Conservation (phyloP, 2,329 filamentous ascomycete genomes). For the Colletotrichum plurivorum region DNA sequence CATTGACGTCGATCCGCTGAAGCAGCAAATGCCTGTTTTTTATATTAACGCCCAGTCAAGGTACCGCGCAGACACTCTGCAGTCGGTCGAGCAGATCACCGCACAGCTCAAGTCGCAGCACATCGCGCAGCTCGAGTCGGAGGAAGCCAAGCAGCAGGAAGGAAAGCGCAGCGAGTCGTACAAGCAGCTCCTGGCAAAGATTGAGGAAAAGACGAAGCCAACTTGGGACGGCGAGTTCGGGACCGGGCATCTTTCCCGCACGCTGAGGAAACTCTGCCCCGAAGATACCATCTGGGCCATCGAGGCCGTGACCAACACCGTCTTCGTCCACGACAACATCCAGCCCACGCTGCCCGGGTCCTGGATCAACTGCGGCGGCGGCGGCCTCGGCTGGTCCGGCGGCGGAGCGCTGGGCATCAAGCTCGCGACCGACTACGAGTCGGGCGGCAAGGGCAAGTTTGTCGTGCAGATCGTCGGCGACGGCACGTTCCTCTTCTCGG, state of each 20-base stretch:
- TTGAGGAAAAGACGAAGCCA: conserved; percentile 70
- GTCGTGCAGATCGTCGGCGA: conserved; percentile 71
- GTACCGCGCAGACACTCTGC: conserved; percentile 76
- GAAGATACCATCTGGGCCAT: conserved; percentile 79
- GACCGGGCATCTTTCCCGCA: conserved; percentile 56
- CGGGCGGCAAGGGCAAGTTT: conserved; percentile 61
- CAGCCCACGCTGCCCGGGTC: conserved; percentile 77
- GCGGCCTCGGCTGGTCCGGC: conserved; percentile 85
- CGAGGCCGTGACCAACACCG: conserved; percentile 82
- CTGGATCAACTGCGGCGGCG: conserved; percentile 87
- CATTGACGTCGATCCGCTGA: conserved; percentile 76
- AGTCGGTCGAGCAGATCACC: conserved; percentile 78
- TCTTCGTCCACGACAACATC: conserved; percentile 78
- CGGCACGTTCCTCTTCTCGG: conserved; percentile 69
- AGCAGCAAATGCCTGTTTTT: conserved; percentile 81
- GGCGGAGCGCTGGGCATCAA: conserved; percentile 84
- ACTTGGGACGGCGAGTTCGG: conserved; percentile 67
- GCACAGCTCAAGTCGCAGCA: conserved; percentile 68
- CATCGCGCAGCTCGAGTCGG: conserved; percentile 54
- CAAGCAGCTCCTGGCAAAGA: conserved; percentile 69
- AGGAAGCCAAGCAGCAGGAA: conserved; percentile 60
- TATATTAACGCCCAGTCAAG: conserved; percentile 77
- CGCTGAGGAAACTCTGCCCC: conserved; percentile 51
- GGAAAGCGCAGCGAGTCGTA: conserved; percentile 71
- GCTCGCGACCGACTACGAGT: conserved; percentile 68